These are phyloP conservation scores for Fusarium guadeloupense DNA, from an alignment of 2,329 filamentous ascomycete genomes.

Conservation along the genomic window DNA sequence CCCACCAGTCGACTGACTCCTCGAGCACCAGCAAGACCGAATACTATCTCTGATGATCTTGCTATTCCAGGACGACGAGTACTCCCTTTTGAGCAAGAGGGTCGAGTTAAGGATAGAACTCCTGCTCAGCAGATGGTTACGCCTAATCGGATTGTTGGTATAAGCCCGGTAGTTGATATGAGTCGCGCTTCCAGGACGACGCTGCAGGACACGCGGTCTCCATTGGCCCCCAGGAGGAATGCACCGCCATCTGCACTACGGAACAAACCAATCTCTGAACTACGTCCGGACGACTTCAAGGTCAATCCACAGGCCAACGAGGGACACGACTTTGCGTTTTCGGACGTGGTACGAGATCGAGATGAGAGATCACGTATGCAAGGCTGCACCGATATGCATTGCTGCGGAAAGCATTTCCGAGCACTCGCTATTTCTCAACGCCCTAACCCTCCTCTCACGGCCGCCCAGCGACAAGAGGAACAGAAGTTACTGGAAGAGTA, in stretches of 20 bases:
- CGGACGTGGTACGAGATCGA: constrained; percentile 76
- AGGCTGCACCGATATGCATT: constrained; percentile 78
- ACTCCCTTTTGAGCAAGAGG: constrained; percentile 49
- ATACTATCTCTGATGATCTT: constrained; percentile 35
- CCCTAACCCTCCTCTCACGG: constrained; percentile 50
- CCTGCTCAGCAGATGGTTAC: constrained; percentile 17
- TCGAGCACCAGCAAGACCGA: constrained; percentile 31
- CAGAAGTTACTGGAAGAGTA: constrained; percentile 63
- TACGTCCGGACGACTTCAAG: constrained; percentile 80
- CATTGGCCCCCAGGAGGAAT: constrained; percentile 27
- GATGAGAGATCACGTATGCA: constrained; percentile 74
- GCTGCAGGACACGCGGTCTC: constrained; percentile 22
- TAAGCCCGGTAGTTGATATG: background rate
- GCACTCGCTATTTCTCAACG: constrained; percentile 68
- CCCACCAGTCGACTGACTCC: constrained; percentile 41
- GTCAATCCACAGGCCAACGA: constrained; percentile 78
- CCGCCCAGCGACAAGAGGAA: constrained; percentile 53
- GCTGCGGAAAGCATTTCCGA: constrained; percentile 78
- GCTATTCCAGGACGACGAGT: constrained; percentile 53
- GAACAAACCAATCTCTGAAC: constrained; percentile 62
- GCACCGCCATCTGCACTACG: constrained; percentile 59
- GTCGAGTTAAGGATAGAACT: constrained; percentile 18
- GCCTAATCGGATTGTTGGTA: constrained; percentile 2
- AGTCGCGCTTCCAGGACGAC: constrained; percentile 18
- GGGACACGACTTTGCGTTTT: constrained; percentile 76